Evolutionary conservation across 495 filamentous ascomycete species (phyloP).

Genomic region (Penicillium angulare): DNA sequence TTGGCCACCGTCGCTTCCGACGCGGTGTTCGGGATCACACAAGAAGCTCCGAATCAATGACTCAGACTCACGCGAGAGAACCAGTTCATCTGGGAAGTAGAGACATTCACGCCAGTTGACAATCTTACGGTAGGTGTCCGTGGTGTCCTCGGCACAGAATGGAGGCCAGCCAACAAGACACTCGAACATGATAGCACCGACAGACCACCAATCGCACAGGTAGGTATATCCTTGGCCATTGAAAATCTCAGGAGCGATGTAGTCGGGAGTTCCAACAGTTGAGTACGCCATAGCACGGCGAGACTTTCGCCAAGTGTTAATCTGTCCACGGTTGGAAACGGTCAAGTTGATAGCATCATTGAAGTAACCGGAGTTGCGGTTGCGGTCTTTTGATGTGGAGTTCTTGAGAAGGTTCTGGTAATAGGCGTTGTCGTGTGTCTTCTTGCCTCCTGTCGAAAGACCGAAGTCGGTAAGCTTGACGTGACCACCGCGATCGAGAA

Average conservation of each 20-base stretch:
- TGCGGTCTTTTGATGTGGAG: slow-evolving; percentile 66
- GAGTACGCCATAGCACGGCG: slow-evolving; percentile 95
- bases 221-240: slow-evolving; percentile 92
- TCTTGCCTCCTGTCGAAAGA: slow-evolving; percentile 96
- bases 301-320: slow-evolving; percentile 98
- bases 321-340: slow-evolving; percentile 91
- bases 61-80: slow-evolving; percentile 82
- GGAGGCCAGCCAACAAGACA: slow-evolving; percentile 98
- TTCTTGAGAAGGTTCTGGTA: slow-evolving; percentile 94
- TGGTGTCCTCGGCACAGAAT: slow-evolving; percentile 96
- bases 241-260: slow-evolving; percentile 98
- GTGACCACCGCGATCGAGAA: slow-evolving; percentile 91
- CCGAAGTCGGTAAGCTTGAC: slow-evolving; percentile 99
- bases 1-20: slow-evolving; percentile 64
- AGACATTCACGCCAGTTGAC: slow-evolving; percentile 95
- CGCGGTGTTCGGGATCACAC: slow-evolving; percentile 84
- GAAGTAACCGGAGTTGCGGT: slow-evolving; percentile 80
- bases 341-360: slow-evolving; percentile 98
- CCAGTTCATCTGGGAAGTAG: slow-evolving; percentile 95
- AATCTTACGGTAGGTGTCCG: slow-evolving; percentile 98
- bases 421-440: slow-evolving; percentile 95
- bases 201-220: slow-evolving; percentile 98
- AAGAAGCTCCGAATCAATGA: slow-evolving; percentile 86
- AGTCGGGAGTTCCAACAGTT: slow-evolving; percentile 96
- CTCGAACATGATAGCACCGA: slow-evolving; percentile 99